phyloP scores from a whole-genome alignment of 2,329 filamentous ascomycete species.

The Penicillium psychrosexuale region DNA sequence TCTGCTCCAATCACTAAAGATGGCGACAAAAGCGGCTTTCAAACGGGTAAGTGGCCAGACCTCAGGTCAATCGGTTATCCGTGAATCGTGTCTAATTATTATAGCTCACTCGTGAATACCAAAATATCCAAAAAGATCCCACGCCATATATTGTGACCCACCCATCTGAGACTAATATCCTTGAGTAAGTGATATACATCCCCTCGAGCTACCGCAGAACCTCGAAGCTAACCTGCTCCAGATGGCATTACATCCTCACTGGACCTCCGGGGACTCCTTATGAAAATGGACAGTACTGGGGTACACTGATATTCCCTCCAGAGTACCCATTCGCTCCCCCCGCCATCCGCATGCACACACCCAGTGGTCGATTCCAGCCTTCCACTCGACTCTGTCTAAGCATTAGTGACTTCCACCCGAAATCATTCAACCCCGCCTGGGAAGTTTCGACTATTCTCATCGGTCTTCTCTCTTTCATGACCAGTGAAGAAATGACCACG shows the following conservation, averaged over 20 bases:
- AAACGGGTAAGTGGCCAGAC: constrained; percentile 57
- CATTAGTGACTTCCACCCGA: constrained; percentile 96
- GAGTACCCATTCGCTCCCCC: constrained; percentile 97
- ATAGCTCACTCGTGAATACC: constrained; percentile 62
- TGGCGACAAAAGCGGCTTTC: constrained; percentile 70
- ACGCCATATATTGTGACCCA: constrained; percentile 87
- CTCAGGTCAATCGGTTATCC: background rate
- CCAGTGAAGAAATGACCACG: constrained; percentile 96
- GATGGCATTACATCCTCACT: constrained; percentile 94
- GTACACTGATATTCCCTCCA: constrained; percentile 87
- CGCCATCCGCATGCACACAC: constrained; percentile 98
- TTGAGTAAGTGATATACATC: constrained; percentile 62
- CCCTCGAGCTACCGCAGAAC: background rate
- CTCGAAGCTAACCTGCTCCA: constrained; percentile 34
- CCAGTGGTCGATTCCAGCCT: constrained; percentile 90
- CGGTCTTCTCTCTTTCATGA: constrained; percentile 95
- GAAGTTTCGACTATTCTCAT: constrained; percentile 96
- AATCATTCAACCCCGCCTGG: constrained; percentile 98
- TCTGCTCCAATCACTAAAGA: constrained; percentile 34
- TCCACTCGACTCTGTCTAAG: constrained; percentile 88
- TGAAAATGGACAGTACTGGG: constrained; percentile 95
- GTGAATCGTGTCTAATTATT: constrained; percentile 1
- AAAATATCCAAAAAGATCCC: constrained; percentile 67
- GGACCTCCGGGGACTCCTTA: constrained; percentile 94
- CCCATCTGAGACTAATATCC: constrained; percentile 84